Base-by-base conservation (phyloP, 371 early-diverging fungal species). In the Sporodiniella umbellata region DNA sequence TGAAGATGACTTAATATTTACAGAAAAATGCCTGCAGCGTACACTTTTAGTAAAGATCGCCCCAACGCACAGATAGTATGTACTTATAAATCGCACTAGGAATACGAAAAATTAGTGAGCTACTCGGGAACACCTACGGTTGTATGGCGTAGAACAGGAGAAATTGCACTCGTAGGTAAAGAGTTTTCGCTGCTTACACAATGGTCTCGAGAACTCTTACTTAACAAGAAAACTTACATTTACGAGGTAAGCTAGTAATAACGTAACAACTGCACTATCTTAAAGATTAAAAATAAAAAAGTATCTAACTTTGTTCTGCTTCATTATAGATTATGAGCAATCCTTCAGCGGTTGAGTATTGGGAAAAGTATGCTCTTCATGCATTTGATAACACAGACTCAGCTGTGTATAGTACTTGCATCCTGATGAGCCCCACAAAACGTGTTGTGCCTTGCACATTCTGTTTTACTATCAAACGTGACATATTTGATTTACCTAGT, bases 61-160 rank as follows among this genome's bases (percentile, higher is more conserved):
- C 15, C 10, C 22, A 28, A 8, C 22, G 14, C 17, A 28, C 14
- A 39, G 18, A 4, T 23, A 12, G 11, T 1, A 42, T 4, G 3
- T 26, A 33, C 39, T 21, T 19, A 10, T 24, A 39, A 25, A 28
- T 30, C 38, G 8, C 4, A 28, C 8, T 57, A 84, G 85, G 95
- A 95, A 78, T 92, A 84, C 60, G 95, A 92, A 56, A 92, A 93
- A 59, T 76, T 93, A 33, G 88, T 93, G 45, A 83, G 85, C 8
- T 89, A 84, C 54, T 89, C 92, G 18, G 94, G 94, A 28, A 94
- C 95, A 33, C 95, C 94, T 8, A 92, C 92, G 3, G 93, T 90
- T 19, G 89, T 95, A 31, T 95, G 95, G 94, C 81, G 95, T 39
- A 80, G 93, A 8, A 90, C 93, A 1, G 95, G 95, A 38, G 93